Evolutionary conservation across 805 yeast genomes (phyloP), one percentile per base, ranked within the genome.

Genomic region (Grigorovia yakushimaensis): DNA sequence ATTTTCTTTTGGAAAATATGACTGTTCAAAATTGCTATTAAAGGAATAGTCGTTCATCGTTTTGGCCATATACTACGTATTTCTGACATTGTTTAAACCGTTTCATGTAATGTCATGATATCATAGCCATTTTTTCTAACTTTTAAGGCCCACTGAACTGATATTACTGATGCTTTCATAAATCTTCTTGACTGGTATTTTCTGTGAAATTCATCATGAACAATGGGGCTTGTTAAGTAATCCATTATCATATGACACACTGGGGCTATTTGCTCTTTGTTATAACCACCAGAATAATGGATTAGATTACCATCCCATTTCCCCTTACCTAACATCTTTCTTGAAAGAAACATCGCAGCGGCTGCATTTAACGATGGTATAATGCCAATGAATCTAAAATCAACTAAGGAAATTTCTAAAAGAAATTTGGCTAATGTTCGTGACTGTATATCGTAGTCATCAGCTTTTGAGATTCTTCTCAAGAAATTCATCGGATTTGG

Each of bases 401-500:
- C 96, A 46, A 88, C 81, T 15, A 84, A 70, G 22, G 89, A 77
- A 41, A 88, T 81, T 59, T 88, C 97, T 46, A 89, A 65, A 46
- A 88, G 72, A 64, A 86, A 88, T 66, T 88, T 88, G 23, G 94
- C 96, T 55, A 89, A 72, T 9, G 96, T 88, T 69, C 97, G 79
- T 43, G 91, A 79, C 66, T 84, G 88, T 51, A 86, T 84, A 63
- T 88, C 95, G 70, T 88, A 89, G 63, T 86, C 89, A 65, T 89
- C 96, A 30, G 96, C 97, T 62, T 87, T 88, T 40, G 95, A 86
- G 44, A 89, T 86, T 62, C 96, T 76, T 66, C 97, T 78, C 58
- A 88, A 69, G 61, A 88, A 88, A 66, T 88, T 88, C 88, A 88
- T 83, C 51, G 97, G 96, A 62, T 86, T 87, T 47, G 96, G 95